These are phyloP conservation scores for Camelina hispida DNA, from an alignment of 345 rosid genomes.

Conservation along the genomic window DNA sequence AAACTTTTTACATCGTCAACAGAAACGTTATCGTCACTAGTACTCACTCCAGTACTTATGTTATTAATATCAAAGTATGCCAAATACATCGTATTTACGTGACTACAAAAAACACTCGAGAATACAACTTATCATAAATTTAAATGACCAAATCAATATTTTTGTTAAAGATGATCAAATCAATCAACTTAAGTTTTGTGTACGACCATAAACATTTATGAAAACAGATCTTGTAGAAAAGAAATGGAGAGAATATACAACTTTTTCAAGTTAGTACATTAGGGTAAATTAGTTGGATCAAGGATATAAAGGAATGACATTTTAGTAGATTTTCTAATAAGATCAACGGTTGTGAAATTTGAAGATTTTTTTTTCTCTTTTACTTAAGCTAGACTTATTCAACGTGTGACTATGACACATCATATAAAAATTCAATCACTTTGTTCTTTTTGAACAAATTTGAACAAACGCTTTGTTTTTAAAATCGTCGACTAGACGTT, in stretches of 20 bases:
- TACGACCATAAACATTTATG: background rate
- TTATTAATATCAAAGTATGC: background rate
- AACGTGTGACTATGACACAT: background rate
- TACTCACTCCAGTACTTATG: no score
- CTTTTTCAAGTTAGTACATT: background rate
- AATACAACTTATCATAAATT: no score
- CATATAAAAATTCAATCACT: background rate
- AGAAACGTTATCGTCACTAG: no score
- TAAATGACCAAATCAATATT: no score
- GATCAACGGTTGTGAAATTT: no score
- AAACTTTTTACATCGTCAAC: no score
- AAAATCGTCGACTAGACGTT: background rate
- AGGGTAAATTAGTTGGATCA: background rate
- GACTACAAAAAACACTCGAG: no score
- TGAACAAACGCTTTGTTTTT: no score
- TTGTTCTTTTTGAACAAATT: no score
- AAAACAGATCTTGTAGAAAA: background rate
- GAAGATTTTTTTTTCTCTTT: background rate
- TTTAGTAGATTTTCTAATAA: no score
- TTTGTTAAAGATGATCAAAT: no score
- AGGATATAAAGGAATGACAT: background rate
- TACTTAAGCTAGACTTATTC: background rate
- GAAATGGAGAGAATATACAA: background rate
- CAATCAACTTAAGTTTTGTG: background rate
- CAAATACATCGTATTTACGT: background rate